phyloP scores from a whole-genome alignment of 1,139 yeast genomes.

The Candida dubliniensis region DNA sequence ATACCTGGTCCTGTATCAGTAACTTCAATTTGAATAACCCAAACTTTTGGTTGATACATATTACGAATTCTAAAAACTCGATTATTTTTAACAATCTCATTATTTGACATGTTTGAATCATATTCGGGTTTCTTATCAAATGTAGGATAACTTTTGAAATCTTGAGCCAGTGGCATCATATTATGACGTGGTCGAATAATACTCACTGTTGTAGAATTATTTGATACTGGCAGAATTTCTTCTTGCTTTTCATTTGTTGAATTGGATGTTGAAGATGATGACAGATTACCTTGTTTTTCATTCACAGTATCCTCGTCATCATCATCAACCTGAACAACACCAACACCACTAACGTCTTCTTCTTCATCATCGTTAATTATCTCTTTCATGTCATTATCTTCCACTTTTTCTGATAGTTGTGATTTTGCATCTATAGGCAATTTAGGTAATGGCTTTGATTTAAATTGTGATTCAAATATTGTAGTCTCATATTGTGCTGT shows the following conservation, averaged over 20 bases:
- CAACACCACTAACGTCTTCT: conserved; percentile 1
- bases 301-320: background rate
- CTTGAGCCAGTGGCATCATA: conserved; percentile 12
- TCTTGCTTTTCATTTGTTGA: background rate
- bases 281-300: conserved; percentile 1
- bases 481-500: conserved; percentile 57
- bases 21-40: conserved; percentile 75
- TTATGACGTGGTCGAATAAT: conserved; percentile 5
- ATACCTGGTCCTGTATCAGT: conserved; percentile 94
- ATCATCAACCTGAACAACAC: background rate
- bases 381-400: background rate
- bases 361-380: no score
- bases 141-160: conserved; percentile 11
- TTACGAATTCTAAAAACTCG: conserved; percentile 37
- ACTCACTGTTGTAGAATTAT: conserved; percentile 2
- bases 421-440: conserved; percentile 15
- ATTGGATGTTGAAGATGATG: background rate
- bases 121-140: conserved; percentile 11
- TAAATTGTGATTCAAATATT: conserved; percentile 53
- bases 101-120: conserved; percentile 8
- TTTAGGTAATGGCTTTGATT: conserved; percentile 30
- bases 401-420: conserved; percentile 4
- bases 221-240: background rate
- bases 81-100: conserved; percentile 32
- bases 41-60: conserved; percentile 43